Evolutionary conservation across 106 monocot genomes (phyloP), one percentile per base, ranked within the genome.

Genomic region (Dendrobium huoshanense): DNA sequence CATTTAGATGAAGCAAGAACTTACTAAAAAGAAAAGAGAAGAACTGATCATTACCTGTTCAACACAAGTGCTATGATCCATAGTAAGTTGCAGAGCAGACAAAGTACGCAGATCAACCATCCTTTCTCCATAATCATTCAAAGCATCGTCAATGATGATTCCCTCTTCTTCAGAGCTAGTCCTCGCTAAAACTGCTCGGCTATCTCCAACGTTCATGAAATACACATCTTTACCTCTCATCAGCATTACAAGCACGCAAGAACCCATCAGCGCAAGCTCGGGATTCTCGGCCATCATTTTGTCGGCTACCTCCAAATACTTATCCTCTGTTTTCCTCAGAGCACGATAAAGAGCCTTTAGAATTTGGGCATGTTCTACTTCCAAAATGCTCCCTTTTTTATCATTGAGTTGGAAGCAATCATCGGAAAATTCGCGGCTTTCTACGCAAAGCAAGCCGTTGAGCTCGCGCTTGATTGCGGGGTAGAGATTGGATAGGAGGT

Each of bases 131-230:
- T n/a, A 67, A 9, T 75, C 67, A 79, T 51, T 41, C 7, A 72
- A 45, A 41, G 22, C 43, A 72, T 82, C 85, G 11, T 86, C 79
- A 22, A 42, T 75, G 5, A 82, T 82, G 61, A 49, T 8, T n/a
- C 37, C 61, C 15, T 51, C n/a, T 9, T 79, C 73, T 43, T 79
- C 55, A 24, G 17, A 67, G 41, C 18, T 65, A 55, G 70, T 51
- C 55, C 24, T 78, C 42, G 59, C 18, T 49, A 92, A 68, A 37
- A 93, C 90, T 7, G 87, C 93, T 13, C 93, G 82, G 82, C 90
- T 90, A 65, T 93, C 93, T 27, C 92, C 92, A 4, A 93, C 92
- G 45, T 93, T 93, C 92, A 93, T 88, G 37, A 93, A 24, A 31
- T 88, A 93, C 5, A 93, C 83, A 37, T 93, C 90, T 9, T 90